Evolutionary conservation across 495 filamentous ascomycete genomes (phyloP).

Genomic region (Neurospora cerealis): DNA sequence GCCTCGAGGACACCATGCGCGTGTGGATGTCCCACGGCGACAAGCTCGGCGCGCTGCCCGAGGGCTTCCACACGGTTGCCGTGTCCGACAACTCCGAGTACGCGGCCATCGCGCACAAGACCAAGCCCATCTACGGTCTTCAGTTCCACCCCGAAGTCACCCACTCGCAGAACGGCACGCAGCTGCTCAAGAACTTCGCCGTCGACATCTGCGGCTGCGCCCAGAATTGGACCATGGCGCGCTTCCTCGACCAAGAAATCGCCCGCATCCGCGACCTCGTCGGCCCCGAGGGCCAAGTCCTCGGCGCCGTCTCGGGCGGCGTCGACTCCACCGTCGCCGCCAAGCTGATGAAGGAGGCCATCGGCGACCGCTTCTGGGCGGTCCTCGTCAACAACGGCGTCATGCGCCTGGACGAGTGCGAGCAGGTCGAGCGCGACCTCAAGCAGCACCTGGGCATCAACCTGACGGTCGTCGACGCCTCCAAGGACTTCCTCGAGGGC

Average conservation of each 20-base stretch:
- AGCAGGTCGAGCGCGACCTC: constrained; percentile 66
- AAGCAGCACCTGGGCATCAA: constrained; percentile 75
- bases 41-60: constrained; percentile 64
- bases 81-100: constrained; percentile 61
- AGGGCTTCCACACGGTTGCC: constrained; percentile 61
- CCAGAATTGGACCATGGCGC: constrained; percentile 73
- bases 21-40: constrained; percentile 86
- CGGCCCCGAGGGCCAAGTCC: constrained; percentile 68
- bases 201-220: constrained; percentile 65
- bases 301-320: constrained; percentile 80
- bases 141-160: constrained; percentile 87
- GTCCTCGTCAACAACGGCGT: constrained; percentile 79
- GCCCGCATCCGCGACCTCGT: constrained; percentile 65
- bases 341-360: constrained; percentile 57
- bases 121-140: constrained; percentile 58
- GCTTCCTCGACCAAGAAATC: constrained; percentile 73
- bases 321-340: constrained; percentile 90
- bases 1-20: constrained; percentile 50
- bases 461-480: constrained; percentile 77
- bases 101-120: constrained; percentile 70
- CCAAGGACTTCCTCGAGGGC: constrained; percentile 58
- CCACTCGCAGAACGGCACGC: constrained; percentile 53
- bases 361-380: constrained; percentile 81
- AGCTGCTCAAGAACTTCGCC: constrained; percentile 69
- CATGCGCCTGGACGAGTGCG: constrained; percentile 78